Evolutionary conservation across 306 rosid genomes (phyloP).

Genomic region (Biancaea sappan): DNA sequence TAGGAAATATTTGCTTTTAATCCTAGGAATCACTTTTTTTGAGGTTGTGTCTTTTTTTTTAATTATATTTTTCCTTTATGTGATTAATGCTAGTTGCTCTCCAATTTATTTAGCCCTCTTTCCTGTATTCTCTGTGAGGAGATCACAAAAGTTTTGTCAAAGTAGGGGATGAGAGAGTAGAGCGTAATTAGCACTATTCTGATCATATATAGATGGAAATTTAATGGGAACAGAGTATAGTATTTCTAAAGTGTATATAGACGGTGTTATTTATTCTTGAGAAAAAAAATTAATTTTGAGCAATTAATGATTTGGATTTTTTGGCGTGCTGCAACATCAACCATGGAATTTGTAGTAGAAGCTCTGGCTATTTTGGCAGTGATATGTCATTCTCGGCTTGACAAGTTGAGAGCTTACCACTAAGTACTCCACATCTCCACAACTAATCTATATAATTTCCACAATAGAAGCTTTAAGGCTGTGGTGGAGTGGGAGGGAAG

Average conservation of each 20-base stretch:
- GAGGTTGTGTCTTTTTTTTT: not conserved
- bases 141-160: constrained; percentile 26
- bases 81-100: constrained; percentile 55
- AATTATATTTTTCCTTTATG: not conserved
- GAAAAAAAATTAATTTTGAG: not conserved
- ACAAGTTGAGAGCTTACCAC: not conserved
- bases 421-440: too few species aligned
- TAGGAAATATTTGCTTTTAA: constrained; percentile 29
- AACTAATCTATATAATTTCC: too few species aligned
- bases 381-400: not conserved
- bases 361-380: not conserved
- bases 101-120: constrained; percentile 51
- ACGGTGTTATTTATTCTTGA: not conserved
- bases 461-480: too few species aligned
- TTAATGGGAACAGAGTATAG: not conserved
- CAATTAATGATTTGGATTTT: not conserved
- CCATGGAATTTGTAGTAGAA: not conserved
- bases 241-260: not conserved
- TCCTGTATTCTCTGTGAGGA: constrained; percentile 3
- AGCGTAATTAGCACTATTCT: constrained; percentile 56
- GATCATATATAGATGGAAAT: constrained; percentile 36
- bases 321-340: not conserved
- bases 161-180: constrained; percentile 35
- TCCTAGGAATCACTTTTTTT: constrained; percentile 27
- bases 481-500: too few species aligned